Percentiles rank a stretch among this genome's conserved stretches.
phyloP scores from a whole-genome alignment of 176 grass and related monocot species.

The Miscanthus lutarioriparius region DNA sequence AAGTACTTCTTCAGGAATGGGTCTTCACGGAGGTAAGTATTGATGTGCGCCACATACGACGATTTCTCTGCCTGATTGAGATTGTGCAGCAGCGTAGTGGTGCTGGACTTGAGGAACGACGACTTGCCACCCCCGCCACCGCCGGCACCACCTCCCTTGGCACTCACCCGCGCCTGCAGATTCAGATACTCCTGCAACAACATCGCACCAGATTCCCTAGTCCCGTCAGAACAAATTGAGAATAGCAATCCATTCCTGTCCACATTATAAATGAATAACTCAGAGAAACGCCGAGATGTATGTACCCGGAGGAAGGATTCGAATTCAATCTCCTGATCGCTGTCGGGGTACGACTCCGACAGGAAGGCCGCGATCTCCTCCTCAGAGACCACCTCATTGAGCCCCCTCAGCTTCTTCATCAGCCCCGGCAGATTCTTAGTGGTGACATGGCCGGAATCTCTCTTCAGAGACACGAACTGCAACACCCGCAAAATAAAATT shows the following conservation, averaged over 20 bases:
- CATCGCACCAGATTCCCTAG: neutral
- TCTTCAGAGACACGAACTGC: constrained; percentile 76
- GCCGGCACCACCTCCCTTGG: constrained; percentile 45
- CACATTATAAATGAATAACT: neutral
- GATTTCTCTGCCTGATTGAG: constrained; percentile 93
- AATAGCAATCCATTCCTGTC: neutral
- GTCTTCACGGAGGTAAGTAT: constrained; percentile 84
- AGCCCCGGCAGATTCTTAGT: constrained; percentile 69
- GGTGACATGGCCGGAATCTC: constrained; percentile 68
- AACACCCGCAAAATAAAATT: constrained; percentile 18
- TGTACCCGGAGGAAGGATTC: constrained; percentile 83
- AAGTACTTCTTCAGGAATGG: constrained; percentile 90
- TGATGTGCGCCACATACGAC: constrained; percentile 94
- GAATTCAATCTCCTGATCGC: constrained; percentile 79
- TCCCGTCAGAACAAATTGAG: neutral
- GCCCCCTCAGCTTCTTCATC: constrained; percentile 82
- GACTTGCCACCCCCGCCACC: constrained; percentile 45
- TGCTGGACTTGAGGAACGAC: constrained; percentile 87
- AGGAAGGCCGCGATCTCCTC: constrained; percentile 70
- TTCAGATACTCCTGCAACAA: constrained; percentile 71
- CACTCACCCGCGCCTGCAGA: constrained; percentile 59
- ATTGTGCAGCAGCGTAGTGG: constrained; percentile 87
- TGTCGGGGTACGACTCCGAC: constrained; percentile 65
- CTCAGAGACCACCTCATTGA: constrained; percentile 66
- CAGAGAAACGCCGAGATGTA: constrained; percentile 22